These are phyloP conservation scores for Blastomyces emzantsi DNA, from an alignment of 2,329 filamentous ascomycete species.

Conservation along the genomic window DNA sequence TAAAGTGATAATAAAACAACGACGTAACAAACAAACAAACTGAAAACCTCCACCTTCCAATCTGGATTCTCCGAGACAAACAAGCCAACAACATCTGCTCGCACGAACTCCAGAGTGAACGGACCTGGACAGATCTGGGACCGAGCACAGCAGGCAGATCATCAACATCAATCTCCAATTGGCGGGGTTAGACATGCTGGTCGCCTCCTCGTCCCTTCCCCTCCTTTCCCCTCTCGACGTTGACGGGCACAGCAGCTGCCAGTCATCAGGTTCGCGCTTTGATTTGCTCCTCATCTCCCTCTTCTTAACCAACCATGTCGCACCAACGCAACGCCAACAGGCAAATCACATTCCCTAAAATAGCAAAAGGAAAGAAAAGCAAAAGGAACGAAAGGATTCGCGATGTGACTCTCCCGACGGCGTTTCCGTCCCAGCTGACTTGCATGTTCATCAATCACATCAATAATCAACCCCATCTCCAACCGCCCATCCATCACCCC, in stretches of 20 bases:
- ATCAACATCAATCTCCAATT: neutral
- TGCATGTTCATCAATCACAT: neutral
- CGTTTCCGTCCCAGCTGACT: neutral
- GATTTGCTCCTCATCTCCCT: neutral
- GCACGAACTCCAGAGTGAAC: neutral
- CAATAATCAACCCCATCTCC: neutral
- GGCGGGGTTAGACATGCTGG: slow-evolving; percentile 2
- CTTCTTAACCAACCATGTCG: neutral
- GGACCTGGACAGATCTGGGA: neutral
- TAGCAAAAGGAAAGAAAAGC: neutral
- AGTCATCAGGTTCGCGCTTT: neutral
- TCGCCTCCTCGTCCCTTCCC: neutral
- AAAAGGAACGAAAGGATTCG: neutral
- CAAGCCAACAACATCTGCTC: neutral
- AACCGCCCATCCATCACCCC: neutral
- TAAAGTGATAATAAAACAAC: neutral
- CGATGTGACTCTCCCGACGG: neutral
- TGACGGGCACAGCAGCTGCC: neutral
- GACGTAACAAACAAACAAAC: neutral
- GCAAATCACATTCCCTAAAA: slow-evolving; percentile 6
- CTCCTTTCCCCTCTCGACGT: neutral
- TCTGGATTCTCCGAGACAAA: neutral
- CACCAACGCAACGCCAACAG: slow-evolving; percentile 5
- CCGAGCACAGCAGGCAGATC: neutral
- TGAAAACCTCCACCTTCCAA: neutral